Base-by-base conservation (phyloP, 225 moss, liverwort and hornwort genomes). In the Marchantia polymorpha region DNA sequence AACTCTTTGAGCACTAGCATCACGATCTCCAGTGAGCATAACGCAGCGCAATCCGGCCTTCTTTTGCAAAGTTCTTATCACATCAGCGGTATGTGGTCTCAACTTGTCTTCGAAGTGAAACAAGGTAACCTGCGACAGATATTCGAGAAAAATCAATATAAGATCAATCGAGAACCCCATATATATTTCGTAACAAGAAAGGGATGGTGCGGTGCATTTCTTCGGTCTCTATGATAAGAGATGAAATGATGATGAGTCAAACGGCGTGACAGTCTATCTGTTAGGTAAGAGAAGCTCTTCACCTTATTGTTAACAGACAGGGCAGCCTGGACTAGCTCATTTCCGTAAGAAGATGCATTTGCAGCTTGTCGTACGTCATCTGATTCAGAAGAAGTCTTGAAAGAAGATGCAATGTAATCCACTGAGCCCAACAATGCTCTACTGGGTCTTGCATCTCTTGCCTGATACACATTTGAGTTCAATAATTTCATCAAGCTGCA, bases 21-120 rank as follows among this genome's bases (percentile, higher is more conserved):
- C 77, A 91, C 90, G 93, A 85, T 99, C 99, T 71, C 99, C 99
- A 14, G 99, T 99, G 69, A 99, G 85, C 95, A 99, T 99, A 68
- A 99, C 79, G 52, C 90, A 82, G n/a, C 90, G 92, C 27, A 99
- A 75, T 54, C 90, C 93, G 75, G 83, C 87, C 64, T 86, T 78
- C 70, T 39, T 81, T 84, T 86, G 95, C 89, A 99, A 85, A 31
- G 84, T 88, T 76, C 89, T 80, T 52, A 99, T 88, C 59, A 99
- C 95, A 80, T 90, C 78, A 52, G 89, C 89, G 15, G 95, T 90
- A 81, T 91, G 90, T 78, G 84, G 73, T 85, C 99, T 90, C 76
- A 99, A 78, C 78, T 92, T 88, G 87, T 99, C 99, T 90, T 99
- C 95, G 79, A 99, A 94, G 87, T 99, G 93, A 77, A 99, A 99